Conservation (phyloP, 2,329 filamentous ascomycete species). For the Apiospora marii region DNA sequence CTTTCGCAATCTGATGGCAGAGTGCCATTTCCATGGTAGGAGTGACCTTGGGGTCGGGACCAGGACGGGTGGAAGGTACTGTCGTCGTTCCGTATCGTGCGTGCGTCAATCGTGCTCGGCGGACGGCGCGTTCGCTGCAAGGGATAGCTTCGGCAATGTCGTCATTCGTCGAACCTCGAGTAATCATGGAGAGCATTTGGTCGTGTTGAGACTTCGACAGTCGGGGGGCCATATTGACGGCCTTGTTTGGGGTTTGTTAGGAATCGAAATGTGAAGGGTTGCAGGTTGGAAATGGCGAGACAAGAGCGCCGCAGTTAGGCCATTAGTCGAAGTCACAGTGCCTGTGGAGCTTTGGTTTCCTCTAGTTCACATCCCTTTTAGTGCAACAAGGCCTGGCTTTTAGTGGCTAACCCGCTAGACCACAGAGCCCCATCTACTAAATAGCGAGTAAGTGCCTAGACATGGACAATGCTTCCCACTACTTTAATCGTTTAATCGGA, state of each 20-base stretch:
- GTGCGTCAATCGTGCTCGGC: background rate
- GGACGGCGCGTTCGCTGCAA: background rate
- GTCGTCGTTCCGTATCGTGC: too few species aligned
- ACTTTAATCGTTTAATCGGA: background rate
- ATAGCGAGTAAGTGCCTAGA: background rate
- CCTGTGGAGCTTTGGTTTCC: background rate
- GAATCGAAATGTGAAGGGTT: background rate
- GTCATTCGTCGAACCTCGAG: background rate
- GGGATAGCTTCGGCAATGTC: background rate
- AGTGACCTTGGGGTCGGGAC: too few species aligned
- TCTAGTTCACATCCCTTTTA: too few species aligned
- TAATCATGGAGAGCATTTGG: too few species aligned
- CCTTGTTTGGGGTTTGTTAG: background rate
- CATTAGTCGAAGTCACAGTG: too few species aligned
- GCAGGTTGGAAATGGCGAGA: background rate
- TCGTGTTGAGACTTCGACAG: slow-evolving; percentile 2
- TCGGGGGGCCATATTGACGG: slow-evolving; percentile 7
- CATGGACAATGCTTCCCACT: background rate
- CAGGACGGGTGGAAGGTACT: too few species aligned
- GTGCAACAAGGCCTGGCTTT: background rate
- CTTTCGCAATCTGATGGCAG: too few species aligned
- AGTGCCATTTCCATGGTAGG: slow-evolving; percentile 18
- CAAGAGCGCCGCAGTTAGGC: background rate
- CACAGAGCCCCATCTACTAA: too few species aligned
- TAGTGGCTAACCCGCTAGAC: background rate